phyloP scores from a whole-genome alignment of 2,329 filamentous ascomycete genomes.

The Penicillium sumatraense region DNA sequence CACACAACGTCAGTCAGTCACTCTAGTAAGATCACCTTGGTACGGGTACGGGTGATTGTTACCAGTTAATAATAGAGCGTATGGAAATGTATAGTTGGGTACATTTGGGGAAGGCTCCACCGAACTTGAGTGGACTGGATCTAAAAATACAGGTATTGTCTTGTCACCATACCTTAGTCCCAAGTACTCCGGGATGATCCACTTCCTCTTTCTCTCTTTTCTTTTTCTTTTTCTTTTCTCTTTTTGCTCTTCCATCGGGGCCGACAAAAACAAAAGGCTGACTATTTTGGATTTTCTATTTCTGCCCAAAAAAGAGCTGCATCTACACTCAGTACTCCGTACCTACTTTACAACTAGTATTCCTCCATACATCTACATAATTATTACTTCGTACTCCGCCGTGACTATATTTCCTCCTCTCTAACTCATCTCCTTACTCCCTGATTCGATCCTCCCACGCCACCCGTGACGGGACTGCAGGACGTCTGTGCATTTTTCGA shows the following conservation, averaged over 20 bases:
- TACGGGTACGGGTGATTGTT: background rate
- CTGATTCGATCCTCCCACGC: slow-evolving; percentile 17
- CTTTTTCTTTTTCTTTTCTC: background rate
- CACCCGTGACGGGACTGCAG: slow-evolving; percentile 23
- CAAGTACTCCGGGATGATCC: background rate
- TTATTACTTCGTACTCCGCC: too few relatives aligned
- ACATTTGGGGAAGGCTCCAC: too few relatives aligned
- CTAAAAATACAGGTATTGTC: too few relatives aligned
- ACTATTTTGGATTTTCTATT: too few relatives aligned
- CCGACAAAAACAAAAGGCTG: background rate
- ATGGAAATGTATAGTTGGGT: too few relatives aligned
- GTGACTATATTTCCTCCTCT: background rate
- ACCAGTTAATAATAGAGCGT: too few relatives aligned
- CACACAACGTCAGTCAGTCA: slow-evolving; percentile 24
- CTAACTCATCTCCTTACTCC: background rate
- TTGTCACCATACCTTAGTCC: background rate
- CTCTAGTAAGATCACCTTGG: background rate
- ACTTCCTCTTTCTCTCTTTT: background rate
- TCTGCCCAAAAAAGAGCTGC: too few relatives aligned
- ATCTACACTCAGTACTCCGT: too few relatives aligned
- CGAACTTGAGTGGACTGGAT: too few relatives aligned
- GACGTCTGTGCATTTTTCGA: slow-evolving; percentile 10
- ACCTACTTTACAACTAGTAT: too few relatives aligned
- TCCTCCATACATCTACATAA: too few relatives aligned
- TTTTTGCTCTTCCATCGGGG: background rate